phyloP scores from a whole-genome alignment of 163 green algal species.

The Scenedesmus sp. region DNA sequence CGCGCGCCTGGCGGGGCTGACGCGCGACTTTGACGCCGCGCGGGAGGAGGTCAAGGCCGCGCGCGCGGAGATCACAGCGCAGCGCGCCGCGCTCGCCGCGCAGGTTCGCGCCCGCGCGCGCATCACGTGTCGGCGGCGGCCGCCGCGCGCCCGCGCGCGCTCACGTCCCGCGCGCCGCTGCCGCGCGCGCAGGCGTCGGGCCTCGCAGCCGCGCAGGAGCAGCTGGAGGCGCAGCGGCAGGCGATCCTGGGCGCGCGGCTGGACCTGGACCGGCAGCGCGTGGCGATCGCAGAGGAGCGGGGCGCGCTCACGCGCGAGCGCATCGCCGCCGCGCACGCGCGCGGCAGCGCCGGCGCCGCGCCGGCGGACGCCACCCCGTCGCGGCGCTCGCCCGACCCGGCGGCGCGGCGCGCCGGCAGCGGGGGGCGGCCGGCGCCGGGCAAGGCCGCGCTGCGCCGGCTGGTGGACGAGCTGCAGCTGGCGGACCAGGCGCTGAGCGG shows the following conservation, averaged over 20 bases:
- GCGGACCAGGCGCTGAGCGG: background rate
- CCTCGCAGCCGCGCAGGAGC: constrained; percentile 25
- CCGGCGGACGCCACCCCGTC: background rate
- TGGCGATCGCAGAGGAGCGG: constrained; percentile 29
- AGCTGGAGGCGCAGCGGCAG: constrained; percentile 24
- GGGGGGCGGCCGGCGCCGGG: too few relatives aligned
- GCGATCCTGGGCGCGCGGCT: constrained; percentile 9
- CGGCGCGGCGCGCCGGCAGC: too few relatives aligned
- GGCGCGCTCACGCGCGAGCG: constrained; percentile 20
- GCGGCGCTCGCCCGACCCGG: too few relatives aligned
- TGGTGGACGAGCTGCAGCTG: constrained; percentile 39
- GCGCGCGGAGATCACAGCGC: constrained; percentile 28
- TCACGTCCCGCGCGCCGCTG: background rate
- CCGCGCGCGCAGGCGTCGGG: constrained; percentile 5
- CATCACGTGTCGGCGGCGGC: background rate
- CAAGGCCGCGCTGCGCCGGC: too few relatives aligned
- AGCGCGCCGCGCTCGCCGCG: background rate
- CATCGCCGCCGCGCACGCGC: constrained; percentile 30
- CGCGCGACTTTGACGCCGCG: constrained; percentile 31
- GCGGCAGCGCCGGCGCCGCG: constrained; percentile 6
- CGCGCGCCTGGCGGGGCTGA: constrained; percentile 24
- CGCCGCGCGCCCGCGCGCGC: too few relatives aligned
- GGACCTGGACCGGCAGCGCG: constrained; percentile 41
- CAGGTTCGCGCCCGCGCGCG: background rate
- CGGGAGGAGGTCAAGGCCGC: constrained; percentile 33